These are phyloP conservation scores for Pichia deserticola DNA, from an alignment of 805 yeast genomes.

Conservation along the genomic window DNA sequence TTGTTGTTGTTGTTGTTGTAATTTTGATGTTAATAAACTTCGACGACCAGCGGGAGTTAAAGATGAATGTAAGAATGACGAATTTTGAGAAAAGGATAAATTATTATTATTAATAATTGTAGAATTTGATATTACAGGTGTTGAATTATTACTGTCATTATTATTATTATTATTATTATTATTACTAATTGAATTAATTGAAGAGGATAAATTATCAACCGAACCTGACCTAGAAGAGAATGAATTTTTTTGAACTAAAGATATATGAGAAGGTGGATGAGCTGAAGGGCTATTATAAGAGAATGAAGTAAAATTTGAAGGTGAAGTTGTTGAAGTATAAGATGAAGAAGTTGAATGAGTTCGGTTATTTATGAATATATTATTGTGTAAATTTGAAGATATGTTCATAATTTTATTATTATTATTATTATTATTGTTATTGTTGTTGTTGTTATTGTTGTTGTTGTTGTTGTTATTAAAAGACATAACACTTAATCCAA, in stretches of 20 bases:
- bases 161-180: not conserved
- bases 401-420: not conserved
- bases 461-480: not conserved
- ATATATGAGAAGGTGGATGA: slow-evolving; percentile 21
- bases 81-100: not conserved
- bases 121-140: not conserved
- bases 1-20: slow-evolving; percentile 16
- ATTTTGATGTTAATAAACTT: slow-evolving; percentile 24
- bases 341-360: slow-evolving; percentile 17
- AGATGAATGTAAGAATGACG: slow-evolving; percentile 6
- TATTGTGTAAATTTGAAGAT: not conserved
- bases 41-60: slow-evolving; percentile 24
- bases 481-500: not conserved
- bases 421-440: not conserved
- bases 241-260: slow-evolving; percentile 21
- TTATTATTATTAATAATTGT: not conserved
- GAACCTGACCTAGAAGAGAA: slow-evolving; percentile 23
- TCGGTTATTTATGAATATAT: not conserved
- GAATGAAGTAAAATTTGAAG: slow-evolving; percentile 21
- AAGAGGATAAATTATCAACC: slow-evolving; percentile 11
- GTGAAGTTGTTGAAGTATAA: slow-evolving; percentile 22
- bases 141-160: not conserved
- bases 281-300: slow-evolving; percentile 28
- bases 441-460: not conserved
- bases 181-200: not conserved